Evolutionary conservation across 225 moss, liverwort and hornwort species (phyloP).

Genomic region (Polytrichum commune): DNA sequence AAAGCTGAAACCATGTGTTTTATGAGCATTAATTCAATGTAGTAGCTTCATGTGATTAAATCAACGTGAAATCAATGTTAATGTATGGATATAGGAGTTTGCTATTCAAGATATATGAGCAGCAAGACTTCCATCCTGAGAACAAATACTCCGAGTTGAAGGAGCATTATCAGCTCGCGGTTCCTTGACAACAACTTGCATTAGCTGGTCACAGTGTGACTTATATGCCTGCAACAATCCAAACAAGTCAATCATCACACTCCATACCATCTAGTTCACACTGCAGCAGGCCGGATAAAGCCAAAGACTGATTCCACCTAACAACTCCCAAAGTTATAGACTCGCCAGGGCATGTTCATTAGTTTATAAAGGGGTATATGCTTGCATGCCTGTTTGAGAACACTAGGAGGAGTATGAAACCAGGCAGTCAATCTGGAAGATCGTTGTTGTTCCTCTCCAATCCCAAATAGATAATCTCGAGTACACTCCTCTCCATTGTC

Average conservation of each 20-base stretch:
- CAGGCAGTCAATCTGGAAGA: slow-evolving; percentile 85
- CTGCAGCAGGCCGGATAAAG: slow-evolving; percentile 1
- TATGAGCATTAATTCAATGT: no score
- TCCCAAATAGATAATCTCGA: slow-evolving; percentile 77
- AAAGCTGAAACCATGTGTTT: no score
- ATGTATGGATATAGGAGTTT: no score
- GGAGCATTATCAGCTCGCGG: slow-evolving; percentile 17
- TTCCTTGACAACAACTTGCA: slow-evolving; percentile 18
- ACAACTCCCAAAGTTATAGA: neutral
- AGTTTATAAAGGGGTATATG: slow-evolving; percentile 5
- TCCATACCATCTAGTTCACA: neutral
- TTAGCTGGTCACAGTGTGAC: slow-evolving; percentile 36
- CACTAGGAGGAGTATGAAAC: slow-evolving; percentile 59
- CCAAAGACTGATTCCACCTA: neutral
- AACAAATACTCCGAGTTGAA: slow-evolving; percentile 49
- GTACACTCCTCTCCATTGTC: slow-evolving; percentile 77
- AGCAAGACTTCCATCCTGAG: slow-evolving; percentile 29
- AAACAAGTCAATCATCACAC: slow-evolving; percentile 1
- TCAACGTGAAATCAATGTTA: no score
- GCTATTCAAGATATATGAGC: no score
- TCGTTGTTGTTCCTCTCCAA: slow-evolving; percentile 86
- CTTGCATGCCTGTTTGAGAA: slow-evolving; percentile 63
- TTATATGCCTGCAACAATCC: slow-evolving; percentile 44
- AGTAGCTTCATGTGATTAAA: no score
- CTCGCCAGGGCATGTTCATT: neutral